A percentile compares a stretch with the other conserved stretches of the same genome.
These are phyloP conservation scores for Geosmithia putterillii DNA, from an alignment of 2,329 filamentous ascomycete genomes.

Conservation along the genomic window DNA sequence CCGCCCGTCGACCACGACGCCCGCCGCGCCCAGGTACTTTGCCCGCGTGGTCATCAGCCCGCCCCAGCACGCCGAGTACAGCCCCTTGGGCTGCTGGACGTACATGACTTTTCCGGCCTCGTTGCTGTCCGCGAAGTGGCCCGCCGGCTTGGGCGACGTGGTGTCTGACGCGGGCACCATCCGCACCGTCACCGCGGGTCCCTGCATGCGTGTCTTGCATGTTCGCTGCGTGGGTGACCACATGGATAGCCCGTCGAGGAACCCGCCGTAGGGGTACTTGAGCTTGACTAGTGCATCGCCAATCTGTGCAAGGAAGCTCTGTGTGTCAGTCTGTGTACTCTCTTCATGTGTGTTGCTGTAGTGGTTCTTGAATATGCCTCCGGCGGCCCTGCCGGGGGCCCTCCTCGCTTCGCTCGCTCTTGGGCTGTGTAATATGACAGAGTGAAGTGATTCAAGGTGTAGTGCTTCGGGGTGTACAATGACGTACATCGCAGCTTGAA, in stretches of 20 bases:
- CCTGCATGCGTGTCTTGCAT: conserved; percentile 37
- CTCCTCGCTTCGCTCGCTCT: no score
- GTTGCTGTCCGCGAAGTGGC: conserved; percentile 12
- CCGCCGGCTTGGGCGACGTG: conserved; percentile 10
- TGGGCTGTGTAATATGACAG: no score
- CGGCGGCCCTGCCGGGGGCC: no score
- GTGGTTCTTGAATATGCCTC: no score
- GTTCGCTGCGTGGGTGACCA: conserved; percentile 38
- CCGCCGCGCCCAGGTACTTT: conserved; percentile 2
- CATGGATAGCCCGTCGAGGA: conserved; percentile 39
- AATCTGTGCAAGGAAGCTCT: neutral
- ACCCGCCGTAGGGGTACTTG: conserved; percentile 34
- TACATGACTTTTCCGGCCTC: conserved; percentile 4
- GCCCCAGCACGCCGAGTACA: conserved; percentile 3
- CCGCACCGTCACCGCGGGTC: conserved; percentile 41
- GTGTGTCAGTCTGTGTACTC: neutral
- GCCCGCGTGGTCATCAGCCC: conserved; percentile 6
- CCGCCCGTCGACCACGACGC: conserved; percentile 4
- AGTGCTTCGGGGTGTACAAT: no score
- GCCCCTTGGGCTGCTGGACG: conserved; percentile 1
- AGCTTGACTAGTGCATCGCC: conserved; percentile 37
- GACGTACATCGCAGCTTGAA: conserved; percentile 1
- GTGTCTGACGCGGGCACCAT: conserved; percentile 25
- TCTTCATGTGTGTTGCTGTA: no score
- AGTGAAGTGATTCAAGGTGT: no score